Evolutionary conservation across 139 green algal genomes (phyloP).

Genomic region (Chlorella sp.): DNA sequence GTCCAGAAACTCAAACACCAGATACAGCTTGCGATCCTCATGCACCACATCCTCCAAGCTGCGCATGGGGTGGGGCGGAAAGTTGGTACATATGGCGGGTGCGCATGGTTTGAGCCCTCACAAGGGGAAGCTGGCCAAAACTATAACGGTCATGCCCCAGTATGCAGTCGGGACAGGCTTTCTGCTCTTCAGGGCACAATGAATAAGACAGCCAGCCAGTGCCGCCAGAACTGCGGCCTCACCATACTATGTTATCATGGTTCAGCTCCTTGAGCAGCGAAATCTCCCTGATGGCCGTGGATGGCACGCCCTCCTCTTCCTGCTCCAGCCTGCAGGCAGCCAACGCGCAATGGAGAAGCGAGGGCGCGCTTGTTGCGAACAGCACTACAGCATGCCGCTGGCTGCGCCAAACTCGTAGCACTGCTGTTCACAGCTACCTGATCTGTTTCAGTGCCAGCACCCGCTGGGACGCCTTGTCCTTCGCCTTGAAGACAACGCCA

Average conservation of each 20-base stretch:
- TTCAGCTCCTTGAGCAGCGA: slow-evolving; percentile 89
- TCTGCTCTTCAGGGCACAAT: neutral
- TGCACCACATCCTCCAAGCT: slow-evolving; percentile 87
- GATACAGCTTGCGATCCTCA: slow-evolving; percentile 84
- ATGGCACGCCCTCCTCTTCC: slow-evolving; percentile 88
- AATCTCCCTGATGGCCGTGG: slow-evolving; percentile 84
- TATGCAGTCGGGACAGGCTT: neutral
- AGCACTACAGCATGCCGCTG: neutral
- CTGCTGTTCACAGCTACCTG: neutral
- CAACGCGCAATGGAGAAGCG: neutral
- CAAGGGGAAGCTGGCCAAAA: no score
- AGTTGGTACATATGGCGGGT: no score
- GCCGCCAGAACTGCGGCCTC: neutral
- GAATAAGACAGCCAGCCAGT: neutral
- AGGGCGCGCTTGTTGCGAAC: no score
- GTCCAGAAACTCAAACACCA: slow-evolving; percentile 99
- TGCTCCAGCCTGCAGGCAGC: slow-evolving; percentile 54
- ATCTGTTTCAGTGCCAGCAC: slow-evolving; percentile 98
- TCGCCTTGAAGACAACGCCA: slow-evolving; percentile 96
- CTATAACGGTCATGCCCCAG: no score
- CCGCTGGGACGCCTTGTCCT: slow-evolving; percentile 64
- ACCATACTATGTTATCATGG: slow-evolving; percentile 83
- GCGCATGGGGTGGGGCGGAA: neutral
- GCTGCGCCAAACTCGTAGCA: slow-evolving; percentile 39
- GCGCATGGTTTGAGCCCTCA: no score